Conservation (phyloP, 495 filamentous ascomycete genomes). For the Penicillium soppii region DNA sequence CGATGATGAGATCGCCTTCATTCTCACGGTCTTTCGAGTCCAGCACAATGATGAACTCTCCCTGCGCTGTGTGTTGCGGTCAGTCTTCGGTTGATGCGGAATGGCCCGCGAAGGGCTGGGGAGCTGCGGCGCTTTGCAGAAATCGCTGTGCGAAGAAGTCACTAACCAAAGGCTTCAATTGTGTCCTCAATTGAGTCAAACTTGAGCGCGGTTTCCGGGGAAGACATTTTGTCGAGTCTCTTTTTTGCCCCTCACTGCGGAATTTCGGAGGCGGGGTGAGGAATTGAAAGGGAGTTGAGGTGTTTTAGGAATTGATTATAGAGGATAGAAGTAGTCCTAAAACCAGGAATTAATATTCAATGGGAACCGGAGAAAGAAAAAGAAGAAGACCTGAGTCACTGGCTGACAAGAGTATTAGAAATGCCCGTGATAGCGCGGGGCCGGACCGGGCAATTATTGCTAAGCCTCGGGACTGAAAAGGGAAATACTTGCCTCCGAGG, state of each 20-base stretch:
- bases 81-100: constrained; percentile 14
- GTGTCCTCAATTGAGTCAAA: constrained; percentile 89
- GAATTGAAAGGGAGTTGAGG: not conserved
- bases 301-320: no score
- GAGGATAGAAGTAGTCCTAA: not conserved
- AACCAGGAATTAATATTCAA: no score
- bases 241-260: constrained; percentile 27
- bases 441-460: constrained; percentile 17
- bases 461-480: constrained; percentile 2
- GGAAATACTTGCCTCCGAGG: constrained; percentile 1
- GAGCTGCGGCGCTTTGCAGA: not conserved
- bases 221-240: constrained; percentile 37
- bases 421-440: constrained; percentile 30
- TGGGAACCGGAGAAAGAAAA: no score
- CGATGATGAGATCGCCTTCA: constrained; percentile 96
- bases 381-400: constrained; percentile 14
- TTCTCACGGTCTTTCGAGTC: constrained; percentile 91
- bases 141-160: not conserved
- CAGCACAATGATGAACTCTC: constrained; percentile 93
- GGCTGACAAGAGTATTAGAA: constrained; percentile 30
- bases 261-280: not conserved
- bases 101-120: not conserved
- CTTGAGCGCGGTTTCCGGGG: constrained; percentile 31
- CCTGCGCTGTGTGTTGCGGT: constrained; percentile 57
- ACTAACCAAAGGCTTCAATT: constrained; percentile 79